Evolutionary conservation across 768 basidiomycete genomes (phyloP), one percentile per base, ranked within the genome.

Genomic region (Termitomyces sp.): DNA sequence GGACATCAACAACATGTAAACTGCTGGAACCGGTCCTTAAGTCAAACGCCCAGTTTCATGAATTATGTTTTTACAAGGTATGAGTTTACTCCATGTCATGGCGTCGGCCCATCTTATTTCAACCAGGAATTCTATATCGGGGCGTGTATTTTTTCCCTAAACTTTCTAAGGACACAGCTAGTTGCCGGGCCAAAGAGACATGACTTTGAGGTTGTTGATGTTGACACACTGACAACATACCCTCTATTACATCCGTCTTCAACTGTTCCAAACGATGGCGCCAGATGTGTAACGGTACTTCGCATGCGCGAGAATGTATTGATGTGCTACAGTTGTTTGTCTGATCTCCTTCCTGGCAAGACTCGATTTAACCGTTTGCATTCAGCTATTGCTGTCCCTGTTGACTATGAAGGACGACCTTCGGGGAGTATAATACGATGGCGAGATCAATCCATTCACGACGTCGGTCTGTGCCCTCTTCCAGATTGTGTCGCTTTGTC

Each of bases 91-190:
- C 15, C 13, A 36, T 18, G 13, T 41, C 5, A 26, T 22, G 18
- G 18, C 22, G 13, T 16, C 47, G 13, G 13, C n/a, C 13, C 34
- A 10, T 33, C 31, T 47, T 2, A 44, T 48, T 41, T 56, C 2
- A 15, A 56, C 4, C 61, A 90, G 88, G 88, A 90, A 65, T 88
- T 92, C 70, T 92, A 92, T 64, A 87, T 91, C 52, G 88, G 87
- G 1, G 84, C 86, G n/a, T 85, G 88, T 65, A 85, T 85, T 26
- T 81, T 76, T 59, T 90, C 88, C 4, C 79, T 92, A 6, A 85
- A 87, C 68, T 90, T 91, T 74, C 73, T 92, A 59, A 87, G 86
- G 33, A 56, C 54, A 0, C 65, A 58, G 29, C n/a, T 60, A 2
- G 51, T 66, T 7, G 68, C 57, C 3, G 68, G 61, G 18, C 61